phyloP scores from a whole-genome alignment of 2,329 filamentous ascomycete genomes.

The Fusarium papillatum region DNA sequence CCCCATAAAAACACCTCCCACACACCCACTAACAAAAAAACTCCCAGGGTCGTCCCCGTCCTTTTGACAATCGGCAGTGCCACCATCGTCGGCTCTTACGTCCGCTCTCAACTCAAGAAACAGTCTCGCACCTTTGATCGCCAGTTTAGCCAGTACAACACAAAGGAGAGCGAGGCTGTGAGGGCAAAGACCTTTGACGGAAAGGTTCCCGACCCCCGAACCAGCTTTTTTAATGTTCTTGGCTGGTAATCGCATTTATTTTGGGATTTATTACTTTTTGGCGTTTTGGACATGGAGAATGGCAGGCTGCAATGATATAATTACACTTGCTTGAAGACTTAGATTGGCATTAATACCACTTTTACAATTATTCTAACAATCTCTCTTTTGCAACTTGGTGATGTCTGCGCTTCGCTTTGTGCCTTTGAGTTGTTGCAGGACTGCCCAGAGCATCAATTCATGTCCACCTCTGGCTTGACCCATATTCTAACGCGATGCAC shows the following conservation, averaged over 20 bases:
- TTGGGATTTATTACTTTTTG: conserved; percentile 1
- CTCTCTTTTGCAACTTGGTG: background rate
- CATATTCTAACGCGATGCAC: background rate
- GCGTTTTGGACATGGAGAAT: background rate
- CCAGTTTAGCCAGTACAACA: conserved; percentile 42
- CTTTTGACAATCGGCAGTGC: conserved; percentile 40
- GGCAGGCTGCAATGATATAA: background rate
- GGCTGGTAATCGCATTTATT: conserved; percentile 21
- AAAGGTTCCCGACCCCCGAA: conserved; percentile 10
- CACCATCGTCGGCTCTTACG: conserved; percentile 23
- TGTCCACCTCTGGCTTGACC: background rate
- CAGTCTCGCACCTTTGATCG: conserved; percentile 38
- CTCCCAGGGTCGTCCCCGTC: conserved; percentile 37
- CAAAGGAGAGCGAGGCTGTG: conserved; percentile 35
- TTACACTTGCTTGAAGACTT: background rate
- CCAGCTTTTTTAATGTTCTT: conserved; percentile 19
- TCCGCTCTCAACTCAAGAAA: conserved; percentile 32
- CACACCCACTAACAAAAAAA: conserved; percentile 10
- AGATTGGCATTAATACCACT: background rate
- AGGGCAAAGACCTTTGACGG: conserved; percentile 15
- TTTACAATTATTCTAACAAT: background rate
- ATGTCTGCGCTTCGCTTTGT: background rate
- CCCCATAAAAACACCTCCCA: too few relatives aligned
- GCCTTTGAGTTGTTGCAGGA: background rate
- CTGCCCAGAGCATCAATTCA: background rate